Percentiles rank a stretch among this genome's conserved stretches.
Evolutionary conservation across 2,329 filamentous ascomycete species (phyloP).

Genomic region (Byssothecium circinans): DNA sequence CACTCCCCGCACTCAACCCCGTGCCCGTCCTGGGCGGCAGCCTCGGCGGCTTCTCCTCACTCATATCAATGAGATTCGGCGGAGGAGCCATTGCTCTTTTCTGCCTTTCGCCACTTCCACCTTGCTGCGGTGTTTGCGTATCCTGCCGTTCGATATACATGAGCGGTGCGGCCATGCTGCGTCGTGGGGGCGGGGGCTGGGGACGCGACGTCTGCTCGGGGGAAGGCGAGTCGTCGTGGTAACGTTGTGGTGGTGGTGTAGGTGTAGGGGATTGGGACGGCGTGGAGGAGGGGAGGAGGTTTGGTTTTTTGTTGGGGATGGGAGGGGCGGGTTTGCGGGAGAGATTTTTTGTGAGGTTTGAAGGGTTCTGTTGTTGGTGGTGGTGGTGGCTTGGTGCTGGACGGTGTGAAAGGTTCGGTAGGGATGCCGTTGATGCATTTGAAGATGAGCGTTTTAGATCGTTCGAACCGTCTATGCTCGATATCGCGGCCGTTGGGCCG

Average conservation of each 20-base stretch:
- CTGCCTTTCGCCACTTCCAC: not conserved
- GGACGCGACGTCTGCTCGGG: constrained; percentile 7
- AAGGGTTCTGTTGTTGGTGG: constrained; percentile 7
- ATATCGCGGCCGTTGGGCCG: constrained; percentile 17
- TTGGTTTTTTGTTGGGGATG: constrained; percentile 38
- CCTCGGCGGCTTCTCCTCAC: constrained; percentile 25
- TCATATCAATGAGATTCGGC: constrained; percentile 19
- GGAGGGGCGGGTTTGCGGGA: constrained; percentile 39
- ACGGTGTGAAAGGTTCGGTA: constrained; percentile 25
- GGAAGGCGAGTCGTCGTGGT: constrained; percentile 25
- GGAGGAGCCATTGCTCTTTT: constrained; percentile 26
- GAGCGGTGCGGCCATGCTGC: constrained; percentile 29
- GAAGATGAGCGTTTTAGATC: constrained; percentile 27
- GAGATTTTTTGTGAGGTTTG: constrained; percentile 23
- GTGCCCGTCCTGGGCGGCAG: constrained; percentile 38
- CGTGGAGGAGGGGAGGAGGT: constrained; percentile 24
- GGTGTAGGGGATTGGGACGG: constrained; percentile 8
- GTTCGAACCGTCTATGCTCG: constrained; percentile 25
- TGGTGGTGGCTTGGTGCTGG: constrained; percentile 9
- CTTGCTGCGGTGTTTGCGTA: no score
- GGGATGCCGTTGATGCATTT: constrained; percentile 34
- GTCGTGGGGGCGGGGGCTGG: constrained; percentile 23
- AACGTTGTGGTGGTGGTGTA: constrained; percentile 19
- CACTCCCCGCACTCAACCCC: constrained; percentile 23
- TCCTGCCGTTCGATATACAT: not conserved